Percentiles rank a stretch among this genome's conserved stretches.
Evolutionary conservation across 148 eudicot genomes (phyloP).

Genomic region (Vaccinium myrtillus): DNA sequence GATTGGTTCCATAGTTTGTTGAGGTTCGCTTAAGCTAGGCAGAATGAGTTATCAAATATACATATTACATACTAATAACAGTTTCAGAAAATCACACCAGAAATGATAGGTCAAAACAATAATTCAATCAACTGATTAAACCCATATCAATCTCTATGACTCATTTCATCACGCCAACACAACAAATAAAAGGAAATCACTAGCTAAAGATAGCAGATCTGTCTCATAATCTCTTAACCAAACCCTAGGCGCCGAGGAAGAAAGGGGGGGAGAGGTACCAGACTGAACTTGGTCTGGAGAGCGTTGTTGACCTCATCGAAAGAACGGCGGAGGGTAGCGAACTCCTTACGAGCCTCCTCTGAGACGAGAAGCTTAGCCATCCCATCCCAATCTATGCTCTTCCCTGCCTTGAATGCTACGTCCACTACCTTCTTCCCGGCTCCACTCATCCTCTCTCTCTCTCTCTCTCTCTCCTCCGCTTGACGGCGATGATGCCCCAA

Average conservation of each 20-base stretch:
- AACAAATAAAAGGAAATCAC: too few species aligned
- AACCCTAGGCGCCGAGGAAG: neutral
- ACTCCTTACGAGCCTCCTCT: slow-evolving; percentile 48
- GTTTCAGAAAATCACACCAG: too few species aligned
- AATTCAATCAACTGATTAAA: too few species aligned
- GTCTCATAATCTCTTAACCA: neutral
- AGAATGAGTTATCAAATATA: too few species aligned
- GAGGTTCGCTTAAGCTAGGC: too few species aligned
- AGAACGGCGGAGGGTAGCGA: slow-evolving; percentile 75
- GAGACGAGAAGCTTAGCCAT: slow-evolving; percentile 27
- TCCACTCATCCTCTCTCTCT: slow-evolving; percentile 17
- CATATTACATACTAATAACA: too few species aligned
- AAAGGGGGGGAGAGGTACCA: slow-evolving; percentile 34
- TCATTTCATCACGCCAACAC: too few species aligned
- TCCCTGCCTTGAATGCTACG: slow-evolving; percentile 29
- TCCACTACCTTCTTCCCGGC: slow-evolving; percentile 20
- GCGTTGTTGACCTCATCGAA: slow-evolving; percentile 79
- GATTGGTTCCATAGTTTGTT: too few species aligned
- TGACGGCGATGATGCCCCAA: neutral
- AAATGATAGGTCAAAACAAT: too few species aligned
- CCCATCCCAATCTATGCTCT: slow-evolving; percentile 24
- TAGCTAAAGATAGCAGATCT: slow-evolving; percentile 6
- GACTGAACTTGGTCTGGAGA: slow-evolving; percentile 85
- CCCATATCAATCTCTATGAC: too few species aligned
- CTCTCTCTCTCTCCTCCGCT: slow-evolving; percentile 6